Evolutionary conservation across 2,329 filamentous ascomycete genomes (phyloP).

Genomic region (Fusarium guadeloupense): DNA sequence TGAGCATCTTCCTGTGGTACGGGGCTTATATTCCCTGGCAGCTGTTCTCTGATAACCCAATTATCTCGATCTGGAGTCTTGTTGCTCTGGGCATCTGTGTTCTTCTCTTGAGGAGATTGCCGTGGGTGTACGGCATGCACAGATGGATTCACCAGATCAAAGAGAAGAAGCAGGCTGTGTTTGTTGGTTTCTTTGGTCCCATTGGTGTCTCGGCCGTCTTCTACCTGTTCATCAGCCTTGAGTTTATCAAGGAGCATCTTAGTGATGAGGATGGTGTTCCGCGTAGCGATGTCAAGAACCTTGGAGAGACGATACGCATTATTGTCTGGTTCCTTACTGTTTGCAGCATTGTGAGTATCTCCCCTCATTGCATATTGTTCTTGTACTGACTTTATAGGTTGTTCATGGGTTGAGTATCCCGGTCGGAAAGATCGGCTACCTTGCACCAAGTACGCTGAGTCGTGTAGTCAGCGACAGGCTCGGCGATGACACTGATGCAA

Average conservation of each 20-base stretch:
- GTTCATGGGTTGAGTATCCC: constrained; percentile 87
- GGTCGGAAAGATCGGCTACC: constrained; percentile 71
- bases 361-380: accelerated
- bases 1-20: constrained; percentile 90
- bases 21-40: constrained; percentile 86
- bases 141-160: constrained; percentile 83
- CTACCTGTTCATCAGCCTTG: constrained; percentile 82
- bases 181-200: constrained; percentile 92
- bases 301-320: constrained; percentile 73
- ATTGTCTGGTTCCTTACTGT: constrained; percentile 89
- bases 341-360: constrained; percentile 78
- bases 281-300: constrained; percentile 53
- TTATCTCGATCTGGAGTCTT: constrained; percentile 79
- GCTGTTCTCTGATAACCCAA: constrained; percentile 69
- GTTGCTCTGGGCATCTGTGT: constrained; percentile 79
- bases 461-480: constrained; percentile 43
- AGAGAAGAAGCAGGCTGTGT: constrained; percentile 76
- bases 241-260: constrained; percentile 70
- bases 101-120: constrained; percentile 78
- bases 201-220: constrained; percentile 92
- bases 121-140: constrained; percentile 78
- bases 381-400: constrained; percentile 49
- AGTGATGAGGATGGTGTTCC: constrained; percentile 61
- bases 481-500: constrained; percentile 15
- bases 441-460: constrained; percentile 69